These are phyloP conservation scores for Podaxis rugospora DNA, from an alignment of 768 basidiomycete genomes.

Conservation along the genomic window DNA sequence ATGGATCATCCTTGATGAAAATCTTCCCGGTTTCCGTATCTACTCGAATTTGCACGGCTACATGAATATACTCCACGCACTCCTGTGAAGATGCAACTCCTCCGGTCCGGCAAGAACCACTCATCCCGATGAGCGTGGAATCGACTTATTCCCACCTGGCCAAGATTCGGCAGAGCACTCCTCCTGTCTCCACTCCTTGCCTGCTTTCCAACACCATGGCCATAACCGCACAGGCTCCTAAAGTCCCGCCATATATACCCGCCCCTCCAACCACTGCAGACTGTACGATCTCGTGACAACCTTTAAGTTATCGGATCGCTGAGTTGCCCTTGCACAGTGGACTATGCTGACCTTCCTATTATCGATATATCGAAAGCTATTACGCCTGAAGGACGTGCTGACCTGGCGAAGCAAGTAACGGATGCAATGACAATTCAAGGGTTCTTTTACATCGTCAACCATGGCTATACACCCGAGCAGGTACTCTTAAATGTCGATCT, in stretches of 20 bases:
- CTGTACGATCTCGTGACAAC: slow-evolving; percentile 11
- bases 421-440: slow-evolving; percentile 42
- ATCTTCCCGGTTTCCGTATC: neutral
- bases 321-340: slow-evolving; percentile 17
- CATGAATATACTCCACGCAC: neutral
- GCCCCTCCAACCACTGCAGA: slow-evolving; percentile 17
- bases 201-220: neutral
- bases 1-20: neutral
- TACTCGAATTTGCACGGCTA: neutral
- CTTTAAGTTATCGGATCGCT: neutral
- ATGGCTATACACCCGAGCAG: slow-evolving; percentile 37
- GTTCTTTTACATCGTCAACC: slow-evolving; percentile 47
- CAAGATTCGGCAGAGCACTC: neutral
- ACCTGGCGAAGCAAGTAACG: slow-evolving; percentile 34
- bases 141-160: neutral
- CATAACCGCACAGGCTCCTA: neutral
- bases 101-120: neutral
- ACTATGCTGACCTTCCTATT: slow-evolving; percentile 45
- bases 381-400: slow-evolving; percentile 31
- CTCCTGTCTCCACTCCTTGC: neutral
- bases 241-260: slow-evolving; percentile 17
- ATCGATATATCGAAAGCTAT: slow-evolving; percentile 43
- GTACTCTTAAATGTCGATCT: slow-evolving; percentile 17
- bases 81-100: neutral
- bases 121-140: neutral